phyloP scores from a whole-genome alignment of 2,329 filamentous ascomycete genomes.

The Trichoderma simmonsii region DNA sequence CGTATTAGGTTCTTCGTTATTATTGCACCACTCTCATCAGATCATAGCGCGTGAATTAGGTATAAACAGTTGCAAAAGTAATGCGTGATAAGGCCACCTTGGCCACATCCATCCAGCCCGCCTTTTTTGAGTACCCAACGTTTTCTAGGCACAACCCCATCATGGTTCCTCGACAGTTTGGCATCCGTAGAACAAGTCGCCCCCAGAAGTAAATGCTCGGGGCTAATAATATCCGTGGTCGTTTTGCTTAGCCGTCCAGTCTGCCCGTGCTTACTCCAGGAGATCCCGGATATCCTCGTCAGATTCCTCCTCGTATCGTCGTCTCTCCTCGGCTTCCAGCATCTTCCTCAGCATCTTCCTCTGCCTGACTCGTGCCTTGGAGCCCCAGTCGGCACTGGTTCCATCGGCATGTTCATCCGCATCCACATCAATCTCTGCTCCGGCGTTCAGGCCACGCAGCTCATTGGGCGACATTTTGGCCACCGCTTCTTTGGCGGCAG shows the following conservation, averaged over 20 bases:
- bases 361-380: conserved; percentile 67
- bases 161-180: not conserved
- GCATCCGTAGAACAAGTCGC: not conserved
- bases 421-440: conserved; percentile 53
- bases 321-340: conserved; percentile 60
- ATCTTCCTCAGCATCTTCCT: conserved; percentile 63
- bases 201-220: not conserved
- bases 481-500: conserved; percentile 46
- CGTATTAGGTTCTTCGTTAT: not conserved
- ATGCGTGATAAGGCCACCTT: conserved; percentile 9
- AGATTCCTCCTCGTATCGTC: conserved; percentile 65
- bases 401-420: conserved; percentile 44
- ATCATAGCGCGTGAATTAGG: conserved; percentile 1
- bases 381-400: conserved; percentile 61
- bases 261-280: conserved; percentile 39
- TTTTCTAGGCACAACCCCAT: not conserved
- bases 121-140: not conserved
- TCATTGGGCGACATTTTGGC: conserved; percentile 62
- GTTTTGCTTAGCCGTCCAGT: not conserved
- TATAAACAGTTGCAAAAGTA: not conserved
- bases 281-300: conserved; percentile 70
- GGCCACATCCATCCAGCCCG: conserved; percentile 3
- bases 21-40: not conserved
- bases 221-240: not conserved
- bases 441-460: conserved; percentile 54